Base-by-base conservation (phyloP, 768 basidiomycete species). In the Porpolomopsis calyptriformis region DNA sequence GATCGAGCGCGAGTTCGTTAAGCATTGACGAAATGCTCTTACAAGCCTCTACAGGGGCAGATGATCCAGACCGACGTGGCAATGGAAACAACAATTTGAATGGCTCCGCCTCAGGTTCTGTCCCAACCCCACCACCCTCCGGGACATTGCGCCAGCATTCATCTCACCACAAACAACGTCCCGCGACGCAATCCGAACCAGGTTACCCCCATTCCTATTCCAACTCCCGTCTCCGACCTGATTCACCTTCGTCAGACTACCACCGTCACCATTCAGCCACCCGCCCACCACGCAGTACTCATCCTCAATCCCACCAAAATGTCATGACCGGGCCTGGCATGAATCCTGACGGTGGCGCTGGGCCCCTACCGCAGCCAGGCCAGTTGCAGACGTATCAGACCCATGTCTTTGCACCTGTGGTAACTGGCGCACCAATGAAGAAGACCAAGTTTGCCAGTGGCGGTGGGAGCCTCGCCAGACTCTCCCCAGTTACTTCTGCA, bases 391-490 rank as follows among this genome's bases (percentile, higher is more conserved):
- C 63, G 34, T 77, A 77, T 49, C 77, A 79, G 50, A 80, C 77
- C 0, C 82, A 84, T 56, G 75, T 82, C 10, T 85, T 85, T 55
- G 80, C 82, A 5, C 79, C 82, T 2, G 76, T 78, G 3, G 79
- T 83, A 5, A 85, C 77, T 0, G 83, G 83, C 46, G 80, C 83
- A 2, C 81, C 82, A 2, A 71, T 70, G 14, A 84, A 84, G 65
- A 82, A 82, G 64, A 60, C 61, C 27, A 81, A 83, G 59, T 73
- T 64, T 25, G 35, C 63, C 1, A 58, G 59, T 37, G 45, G 50
- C 22, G 49, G 46, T 34, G 49, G 47, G 12, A 52, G 51, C 47
- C 45, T 36, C 19, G 51, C 46, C 12, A 49, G 52, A 19, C 9
- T 29, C 8, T 3, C 26, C 4, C 26, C 24, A 31, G 14, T 31